Base-by-base conservation (phyloP, 805 yeast species). In the Candida verbasci region DNA sequence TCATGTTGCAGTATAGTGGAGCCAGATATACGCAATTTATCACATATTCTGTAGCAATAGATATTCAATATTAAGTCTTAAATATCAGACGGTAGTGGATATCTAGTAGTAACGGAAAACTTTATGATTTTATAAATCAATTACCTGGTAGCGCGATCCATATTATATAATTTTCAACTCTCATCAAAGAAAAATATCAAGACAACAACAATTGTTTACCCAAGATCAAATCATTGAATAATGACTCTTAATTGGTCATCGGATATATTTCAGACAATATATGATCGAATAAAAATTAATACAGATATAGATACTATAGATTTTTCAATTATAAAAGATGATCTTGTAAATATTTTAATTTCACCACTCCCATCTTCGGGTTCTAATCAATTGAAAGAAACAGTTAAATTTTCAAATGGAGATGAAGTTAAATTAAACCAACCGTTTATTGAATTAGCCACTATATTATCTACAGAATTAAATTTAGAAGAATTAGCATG, bases 401-500 rank as follows among this genome's bases (percentile, higher is more conserved):
- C 31, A 11, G 42, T 40, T 37, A 74, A 76, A 3, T 63, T 88
- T 22, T 60, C 68, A 14, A 79, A 72, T 48, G 81, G 80, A 17
- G 72, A 70, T 14, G 75, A 75, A 31, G 81, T 74, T 47, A 73
- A 74, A 41, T 56, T 89, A 22, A 86, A 84, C 50, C 65, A 75
- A 31, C 75, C 76, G 25, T 89, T 87, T 47, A 67, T 82, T 26
- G 69, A 77, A 35, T 67, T 74, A 3, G 72, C 87, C 1, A 65
- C 78, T 4, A 78, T 78, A 25, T 66, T 91, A 35, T 68, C 84
- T 34, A 63, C 50, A 17, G 69, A 65, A 39, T 44, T 68, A 14
- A 57, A 59, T 30, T 40, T 91, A 35, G 95, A 91, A 56, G 97
- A 91, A 54, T 35, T 84, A 20, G 66, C 74, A 2, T 74, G 86